These are phyloP conservation scores for Colletotrichum sp. DNA, from an alignment of 2,329 filamentous ascomycete genomes.

Conservation along the genomic window DNA sequence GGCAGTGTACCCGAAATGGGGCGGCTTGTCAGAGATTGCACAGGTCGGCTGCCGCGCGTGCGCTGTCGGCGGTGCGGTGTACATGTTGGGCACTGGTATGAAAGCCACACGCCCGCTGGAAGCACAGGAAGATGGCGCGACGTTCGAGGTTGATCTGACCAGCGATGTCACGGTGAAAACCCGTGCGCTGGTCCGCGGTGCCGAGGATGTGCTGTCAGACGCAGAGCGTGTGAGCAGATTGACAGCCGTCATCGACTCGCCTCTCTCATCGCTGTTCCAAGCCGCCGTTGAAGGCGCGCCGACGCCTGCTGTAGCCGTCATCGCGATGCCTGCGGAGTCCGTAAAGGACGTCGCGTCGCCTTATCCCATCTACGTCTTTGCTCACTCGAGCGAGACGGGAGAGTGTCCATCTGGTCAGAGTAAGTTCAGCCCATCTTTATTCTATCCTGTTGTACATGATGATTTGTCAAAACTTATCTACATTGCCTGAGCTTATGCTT, in stretches of 20 bases:
- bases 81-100: slow-evolving; percentile 80
- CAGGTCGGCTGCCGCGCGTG: slow-evolving; percentile 91
- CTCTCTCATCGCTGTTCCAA: slow-evolving; percentile 72
- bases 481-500: slow-evolving; percentile 92
- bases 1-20: slow-evolving; percentile 91
- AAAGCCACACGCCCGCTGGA: slow-evolving; percentile 32
- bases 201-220: slow-evolving; percentile 32
- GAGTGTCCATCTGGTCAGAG: slow-evolving; percentile 90
- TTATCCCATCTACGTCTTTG: slow-evolving; percentile 63
- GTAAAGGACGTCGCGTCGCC: slow-evolving; percentile 40
- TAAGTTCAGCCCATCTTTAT: slow-evolving; percentile 61
- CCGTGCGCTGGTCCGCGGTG: slow-evolving; percentile 53
- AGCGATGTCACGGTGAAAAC: slow-evolving; percentile 64
- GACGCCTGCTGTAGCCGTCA: slow-evolving; percentile 73
- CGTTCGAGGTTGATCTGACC: slow-evolving; percentile 55
- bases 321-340: slow-evolving; percentile 66
- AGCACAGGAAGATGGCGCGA: slow-evolving; percentile 25
- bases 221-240: slow-evolving; percentile 57
- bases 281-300: slow-evolving; percentile 76
- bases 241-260: slow-evolving; percentile 72
- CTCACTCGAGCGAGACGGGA: slow-evolving; percentile 89
- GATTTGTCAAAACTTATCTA: slow-evolving; percentile 98
- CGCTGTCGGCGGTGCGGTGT: slow-evolving; percentile 89
- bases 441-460: slow-evolving; percentile 69
- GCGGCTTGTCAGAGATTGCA: slow-evolving; percentile 84